Evolutionary conservation across 192 early-diverging fungal species (phyloP), one percentile per base, ranked within the genome.

Genomic region (Coemansia sp.): DNA sequence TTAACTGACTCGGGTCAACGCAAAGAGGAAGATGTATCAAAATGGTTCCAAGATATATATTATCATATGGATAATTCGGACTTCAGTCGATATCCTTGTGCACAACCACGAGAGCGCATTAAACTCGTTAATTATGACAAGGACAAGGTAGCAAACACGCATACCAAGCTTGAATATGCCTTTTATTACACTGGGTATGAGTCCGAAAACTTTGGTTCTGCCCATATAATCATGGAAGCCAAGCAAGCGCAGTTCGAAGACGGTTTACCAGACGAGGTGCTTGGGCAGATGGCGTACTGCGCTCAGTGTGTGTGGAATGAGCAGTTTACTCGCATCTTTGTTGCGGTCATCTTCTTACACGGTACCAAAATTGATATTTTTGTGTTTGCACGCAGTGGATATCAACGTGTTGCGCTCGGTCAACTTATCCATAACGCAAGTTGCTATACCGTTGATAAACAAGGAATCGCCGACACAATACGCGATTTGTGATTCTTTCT

Each of bases 281-380:
- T 60, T 13, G 48, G 48, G 6, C 46, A 51, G 6, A 60, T 60
- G 47, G 48, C 58, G 7, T 37, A 41, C 39, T 51, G 39, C 33
- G 47, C 46, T 0, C 6, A 12, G 38, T 21, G 34, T 4, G 48
- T 24, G 23, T 60, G 58, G 48, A 38, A 60, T 23, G 17, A 46
- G n/a, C 58, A 60, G 48, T 34, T n/a, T 10, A 60, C 46, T 39
- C 30, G 57, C 17, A n/a, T 22, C 0, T 59, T 59, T 15, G 57
- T 50, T 7, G 45, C 57, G 7, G 44, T 49, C 6, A 9, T 59
- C 23, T 47, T 47, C 15, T 22, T 60, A 21, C 46, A 60, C 27
- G 58, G 58, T 0, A 7, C 38, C 9, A 11, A 12, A 0, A 15
- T 42, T 27, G 46, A 47, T 13, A n/a, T 59, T 10, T n/a, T 38